A percentile compares a stretch with the other conserved stretches of the same genome.
Evolutionary conservation across 176 grass and related monocot genomes (phyloP).

Genomic region (Stipa capillata): DNA sequence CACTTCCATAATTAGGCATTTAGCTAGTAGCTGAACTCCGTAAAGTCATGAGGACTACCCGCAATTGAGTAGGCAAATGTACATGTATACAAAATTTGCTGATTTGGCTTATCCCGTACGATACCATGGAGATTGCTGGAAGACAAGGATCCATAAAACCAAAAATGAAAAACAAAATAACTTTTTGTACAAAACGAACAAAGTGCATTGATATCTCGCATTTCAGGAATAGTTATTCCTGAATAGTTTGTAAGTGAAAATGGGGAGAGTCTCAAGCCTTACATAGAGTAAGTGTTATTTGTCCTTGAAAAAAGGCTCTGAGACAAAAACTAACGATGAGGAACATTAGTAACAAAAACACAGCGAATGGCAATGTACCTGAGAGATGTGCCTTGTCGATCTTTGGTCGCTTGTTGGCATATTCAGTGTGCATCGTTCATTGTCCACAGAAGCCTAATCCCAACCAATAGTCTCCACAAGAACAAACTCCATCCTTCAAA

Average conservation of each 20-base stretch:
- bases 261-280: background rate
- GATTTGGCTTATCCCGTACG: background rate
- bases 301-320: slow-evolving; percentile 43
- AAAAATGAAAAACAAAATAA: background rate
- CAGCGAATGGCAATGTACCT: background rate
- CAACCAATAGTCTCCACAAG: slow-evolving; percentile 83
- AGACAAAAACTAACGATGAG: background rate
- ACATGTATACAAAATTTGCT: background rate
- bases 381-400: background rate
- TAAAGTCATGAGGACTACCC: background rate
- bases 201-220: background rate
- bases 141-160: background rate
- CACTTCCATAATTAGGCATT: background rate
- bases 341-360: slow-evolving; percentile 7
- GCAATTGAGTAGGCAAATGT: background rate
- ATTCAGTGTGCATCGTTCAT: slow-evolving; percentile 10
- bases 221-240: background rate
- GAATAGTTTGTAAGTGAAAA: background rate
- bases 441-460: background rate
- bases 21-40: background rate
- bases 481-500: slow-evolving; percentile 70
- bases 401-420: background rate
- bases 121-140: background rate
- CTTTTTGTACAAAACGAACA: background rate
- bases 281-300: slow-evolving; percentile 40